Percentiles rank a stretch among this genome's conserved stretches.
Evolutionary conservation across 148 eudicot species (phyloP).

Genomic region (Rheum nobile): DNA sequence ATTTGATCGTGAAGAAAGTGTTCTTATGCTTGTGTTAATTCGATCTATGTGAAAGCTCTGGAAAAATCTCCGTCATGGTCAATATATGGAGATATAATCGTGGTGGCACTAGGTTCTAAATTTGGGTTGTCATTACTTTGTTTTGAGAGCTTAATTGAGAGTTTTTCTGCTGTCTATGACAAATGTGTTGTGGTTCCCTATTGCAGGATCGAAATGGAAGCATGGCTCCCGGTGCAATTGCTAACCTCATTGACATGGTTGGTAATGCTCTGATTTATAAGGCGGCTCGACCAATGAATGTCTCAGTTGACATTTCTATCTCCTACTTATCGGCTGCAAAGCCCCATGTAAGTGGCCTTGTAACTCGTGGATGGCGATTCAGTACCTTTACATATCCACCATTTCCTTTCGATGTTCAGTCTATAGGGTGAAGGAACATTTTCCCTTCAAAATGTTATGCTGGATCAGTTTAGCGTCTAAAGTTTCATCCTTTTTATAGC

Average conservation of each 20-base stretch:
- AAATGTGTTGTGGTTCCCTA: background rate
- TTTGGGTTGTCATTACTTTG: background rate
- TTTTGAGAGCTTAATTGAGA: background rate
- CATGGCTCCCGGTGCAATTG: constrained; percentile 56
- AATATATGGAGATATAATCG: background rate
- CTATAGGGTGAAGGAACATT: too few relatives aligned
- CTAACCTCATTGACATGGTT: constrained; percentile 58
- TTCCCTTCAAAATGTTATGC: too few relatives aligned
- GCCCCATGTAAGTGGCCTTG: constrained; percentile 47
- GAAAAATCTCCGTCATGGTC: too few relatives aligned
- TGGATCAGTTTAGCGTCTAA: too few relatives aligned
- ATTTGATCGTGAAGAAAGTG: too few relatives aligned
- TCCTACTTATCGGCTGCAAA: constrained; percentile 56
- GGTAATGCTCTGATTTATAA: constrained; percentile 48
- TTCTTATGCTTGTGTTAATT: too few relatives aligned
- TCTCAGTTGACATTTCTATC: constrained; percentile 67
- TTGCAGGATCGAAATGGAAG: constrained; percentile 40
- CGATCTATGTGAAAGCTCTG: too few relatives aligned
- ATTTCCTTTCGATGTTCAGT: too few relatives aligned
- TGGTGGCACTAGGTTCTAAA: too few relatives aligned
- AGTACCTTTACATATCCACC: too few relatives aligned
- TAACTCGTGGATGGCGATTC: background rate
- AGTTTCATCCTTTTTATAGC: too few relatives aligned
- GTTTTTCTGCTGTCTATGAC: background rate
- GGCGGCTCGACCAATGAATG: constrained; percentile 50